Conservation (phyloP, 2,329 filamentous ascomycete genomes). For the Didymella sp. region DNA sequence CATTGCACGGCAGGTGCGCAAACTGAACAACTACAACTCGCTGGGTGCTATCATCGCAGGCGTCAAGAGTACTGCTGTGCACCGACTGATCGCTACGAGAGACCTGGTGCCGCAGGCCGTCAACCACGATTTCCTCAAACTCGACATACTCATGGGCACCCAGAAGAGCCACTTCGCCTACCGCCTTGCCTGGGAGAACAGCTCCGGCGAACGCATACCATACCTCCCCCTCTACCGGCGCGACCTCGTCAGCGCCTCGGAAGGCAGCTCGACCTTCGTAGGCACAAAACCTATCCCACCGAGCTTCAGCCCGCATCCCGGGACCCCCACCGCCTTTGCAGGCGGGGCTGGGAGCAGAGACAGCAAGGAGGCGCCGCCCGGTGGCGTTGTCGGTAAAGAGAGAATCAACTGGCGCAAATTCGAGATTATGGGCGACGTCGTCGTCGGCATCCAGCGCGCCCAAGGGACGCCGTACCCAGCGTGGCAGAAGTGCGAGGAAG, state of each 20-base stretch:
- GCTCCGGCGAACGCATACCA: constrained; percentile 85
- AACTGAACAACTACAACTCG: constrained; percentile 96
- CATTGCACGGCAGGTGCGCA: constrained; percentile 81
- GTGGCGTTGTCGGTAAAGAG: constrained; percentile 55
- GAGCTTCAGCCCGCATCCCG: constrained; percentile 43
- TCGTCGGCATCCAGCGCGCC: constrained; percentile 89
- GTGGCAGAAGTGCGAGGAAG: constrained; percentile 71
- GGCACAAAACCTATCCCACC: constrained; percentile 55
- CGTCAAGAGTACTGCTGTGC: constrained; percentile 85
- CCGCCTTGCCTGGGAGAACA: constrained; percentile 97
- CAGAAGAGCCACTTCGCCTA: constrained; percentile 94
- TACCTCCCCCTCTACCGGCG: constrained; percentile 89
- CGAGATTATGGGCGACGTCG: constrained; percentile 90
- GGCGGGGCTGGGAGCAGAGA: constrained; percentile 28
- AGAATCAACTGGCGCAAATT: constrained; percentile 98
- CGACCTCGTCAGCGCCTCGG: constrained; percentile 89
- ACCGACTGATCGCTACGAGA: constrained; percentile 80
- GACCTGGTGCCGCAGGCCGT: constrained; percentile 74
- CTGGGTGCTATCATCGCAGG: constrained; percentile 93
- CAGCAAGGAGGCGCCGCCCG: constrained; percentile 52
- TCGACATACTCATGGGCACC: constrained; percentile 91
- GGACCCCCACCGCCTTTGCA: constrained; percentile 37
- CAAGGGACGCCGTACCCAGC: constrained; percentile 83
- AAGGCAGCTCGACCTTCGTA: constrained; percentile 89
- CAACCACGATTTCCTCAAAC: constrained; percentile 83